Conservation (phyloP, 257 asterid genomes). For the Solanum paucissectum region DNA sequence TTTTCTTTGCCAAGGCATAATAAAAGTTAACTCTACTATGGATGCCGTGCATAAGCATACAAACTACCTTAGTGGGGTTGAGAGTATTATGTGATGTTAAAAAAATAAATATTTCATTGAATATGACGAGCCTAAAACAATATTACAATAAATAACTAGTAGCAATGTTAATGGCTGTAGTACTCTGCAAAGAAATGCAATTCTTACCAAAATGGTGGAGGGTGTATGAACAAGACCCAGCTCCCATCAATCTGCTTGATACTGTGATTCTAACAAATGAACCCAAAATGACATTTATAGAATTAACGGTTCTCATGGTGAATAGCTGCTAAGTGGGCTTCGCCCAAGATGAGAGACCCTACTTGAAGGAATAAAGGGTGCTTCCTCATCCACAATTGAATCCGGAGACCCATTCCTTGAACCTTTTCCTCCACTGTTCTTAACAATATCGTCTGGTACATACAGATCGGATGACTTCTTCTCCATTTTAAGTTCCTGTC, state of each 20-base stretch:
- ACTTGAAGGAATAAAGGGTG: constrained; percentile 45
- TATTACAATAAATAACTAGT: neutral
- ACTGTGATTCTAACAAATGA: neutral
- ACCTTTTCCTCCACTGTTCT: constrained; percentile 6
- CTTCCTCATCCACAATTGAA: constrained; percentile 42
- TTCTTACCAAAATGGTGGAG: neutral
- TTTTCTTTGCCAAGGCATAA: neutral
- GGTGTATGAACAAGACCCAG: neutral
- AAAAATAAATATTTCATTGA: neutral
- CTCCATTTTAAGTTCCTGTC: constrained; percentile 60
- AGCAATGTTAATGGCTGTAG: neutral
- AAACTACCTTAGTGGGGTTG: neutral
- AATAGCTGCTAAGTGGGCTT: constrained; percentile 22
- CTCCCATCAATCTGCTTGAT: neutral
- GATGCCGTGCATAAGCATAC: neutral
- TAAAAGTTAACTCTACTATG: neutral
- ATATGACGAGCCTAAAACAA: neutral
- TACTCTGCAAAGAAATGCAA: neutral
- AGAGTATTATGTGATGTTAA: neutral
- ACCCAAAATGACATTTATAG: neutral
- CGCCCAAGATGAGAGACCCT: constrained; percentile 62
- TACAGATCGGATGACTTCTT: constrained; percentile 62
- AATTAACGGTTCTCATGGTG: neutral
- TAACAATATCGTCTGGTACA: constrained; percentile 23
- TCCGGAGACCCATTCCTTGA: constrained; percentile 20